These are phyloP conservation scores for Metschnikowia gelsemii DNA, from an alignment of 805 yeast genomes.

Conservation along the genomic window DNA sequence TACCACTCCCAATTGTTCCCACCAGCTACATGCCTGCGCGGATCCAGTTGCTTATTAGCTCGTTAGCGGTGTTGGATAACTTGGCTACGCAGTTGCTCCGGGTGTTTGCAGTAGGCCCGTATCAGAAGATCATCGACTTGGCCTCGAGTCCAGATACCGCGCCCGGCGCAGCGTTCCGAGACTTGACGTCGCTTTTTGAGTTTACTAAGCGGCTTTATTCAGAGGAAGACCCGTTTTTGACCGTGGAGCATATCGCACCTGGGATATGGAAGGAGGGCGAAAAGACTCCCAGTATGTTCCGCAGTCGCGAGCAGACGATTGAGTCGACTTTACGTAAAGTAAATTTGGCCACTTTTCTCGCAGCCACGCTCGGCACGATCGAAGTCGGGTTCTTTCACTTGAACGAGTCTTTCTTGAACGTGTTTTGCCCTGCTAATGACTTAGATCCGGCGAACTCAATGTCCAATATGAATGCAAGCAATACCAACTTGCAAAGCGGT, in stretches of 20 bases:
- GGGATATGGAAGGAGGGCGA: conserved; percentile 69
- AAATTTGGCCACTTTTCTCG: conserved; percentile 80
- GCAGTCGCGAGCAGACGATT: conserved; percentile 59
- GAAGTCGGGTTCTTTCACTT: conserved; percentile 86
- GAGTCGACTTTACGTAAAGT: conserved; percentile 74
- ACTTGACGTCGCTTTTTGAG: conserved; percentile 72
- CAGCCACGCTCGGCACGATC: conserved; percentile 81
- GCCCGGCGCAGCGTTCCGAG: conserved; percentile 63
- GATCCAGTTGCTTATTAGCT: conserved; percentile 61
- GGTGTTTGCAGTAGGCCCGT: conserved; percentile 68
- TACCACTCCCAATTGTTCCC: conserved; percentile 58
- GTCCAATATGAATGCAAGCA: conserved; percentile 33
- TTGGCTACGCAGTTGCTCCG: conserved; percentile 78
- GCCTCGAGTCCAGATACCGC: conserved; percentile 66
- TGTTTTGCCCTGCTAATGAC: conserved; percentile 76
- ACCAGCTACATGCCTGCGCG: conserved; percentile 57
- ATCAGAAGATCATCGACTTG: conserved; percentile 69
- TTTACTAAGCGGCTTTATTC: conserved; percentile 70
- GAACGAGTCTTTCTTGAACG: conserved; percentile 80
- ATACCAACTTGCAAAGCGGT: conserved; percentile 36
- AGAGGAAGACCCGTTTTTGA: conserved; percentile 69
- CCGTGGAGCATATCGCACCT: conserved; percentile 67
- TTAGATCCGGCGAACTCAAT: conserved; percentile 49
- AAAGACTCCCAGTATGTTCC: conserved; percentile 54
- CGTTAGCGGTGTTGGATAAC: conserved; percentile 77